Base-by-base conservation (phyloP, 129 eudicot genomes). In the Chrysanthemum makinoi region DNA sequence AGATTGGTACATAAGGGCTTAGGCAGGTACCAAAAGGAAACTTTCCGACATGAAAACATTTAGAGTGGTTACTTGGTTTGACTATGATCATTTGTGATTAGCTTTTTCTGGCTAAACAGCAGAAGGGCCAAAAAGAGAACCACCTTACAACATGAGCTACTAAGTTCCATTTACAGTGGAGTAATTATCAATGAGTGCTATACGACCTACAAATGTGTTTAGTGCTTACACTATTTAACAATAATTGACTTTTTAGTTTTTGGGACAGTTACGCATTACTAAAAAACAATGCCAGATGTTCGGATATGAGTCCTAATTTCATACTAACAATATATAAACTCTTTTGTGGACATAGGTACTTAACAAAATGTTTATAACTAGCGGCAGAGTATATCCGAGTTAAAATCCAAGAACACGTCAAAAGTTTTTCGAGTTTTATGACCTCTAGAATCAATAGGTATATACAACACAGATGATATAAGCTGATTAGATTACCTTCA, bases 401-500 rank as follows among this genome's bases (percentile, higher is more conserved):
- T 39, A 39, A 39, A 39, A 39, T 7, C 10, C 46, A 39, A 1
- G 2, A 39, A 39, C 2, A 6, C 0, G 2, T 70, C 6, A 20
- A 19, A 20, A 70, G 15, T 70, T 44, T 35, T 56, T 19, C 48
- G 17, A 30, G 35, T 54, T 69, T 20, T 17, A 39, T 54, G 43
- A 55, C 4, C 8, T 53, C 19, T 33, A 53, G 18, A 24, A 44
- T 59, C 56, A 26, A 58, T 30, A 15, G n/a, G 30, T 49, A 48
- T 59, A 61, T 60, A 13, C 52, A 53, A 59, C 44, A 16, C n/a
- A 54, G 26, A 2, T 11, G 19, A 65, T n/a, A 20, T 50, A 70
- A 69, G 10, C 10, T 15, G 18, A 26, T 12, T 59, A 26, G n/a
- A 5, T 68, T 83, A 89, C 96, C 96, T 86, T 80, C 13, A 84